A percentile compares a stretch with the other conserved stretches of the same genome.
These are phyloP conservation scores for Tetratostichococcus sp. DNA, from an alignment of 139 green algal species.

Conservation along the genomic window DNA sequence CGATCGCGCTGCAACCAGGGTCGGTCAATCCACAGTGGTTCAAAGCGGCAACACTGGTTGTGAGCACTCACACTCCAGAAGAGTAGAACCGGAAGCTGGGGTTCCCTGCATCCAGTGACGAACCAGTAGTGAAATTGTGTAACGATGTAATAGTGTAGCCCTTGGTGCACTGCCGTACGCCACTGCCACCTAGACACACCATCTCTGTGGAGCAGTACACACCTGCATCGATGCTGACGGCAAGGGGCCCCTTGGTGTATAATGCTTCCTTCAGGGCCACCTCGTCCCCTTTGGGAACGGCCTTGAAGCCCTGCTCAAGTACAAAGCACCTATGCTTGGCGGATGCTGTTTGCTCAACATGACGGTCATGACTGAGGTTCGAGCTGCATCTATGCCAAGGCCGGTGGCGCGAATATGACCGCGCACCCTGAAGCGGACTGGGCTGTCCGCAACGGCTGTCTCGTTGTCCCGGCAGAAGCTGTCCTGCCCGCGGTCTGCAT, in stretches of 20 bases:
- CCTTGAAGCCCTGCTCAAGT: constrained; percentile 41
- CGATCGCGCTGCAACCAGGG: no score
- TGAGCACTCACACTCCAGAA: constrained; percentile 3
- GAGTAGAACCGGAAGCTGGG: constrained; percentile 59
- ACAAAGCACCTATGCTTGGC: no score
- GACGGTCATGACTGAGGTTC: no score
- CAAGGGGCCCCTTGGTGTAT: constrained; percentile 26
- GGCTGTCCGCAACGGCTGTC: background rate
- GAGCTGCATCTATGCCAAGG: no score
- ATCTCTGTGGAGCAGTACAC: constrained; percentile 33
- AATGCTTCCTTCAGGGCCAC: constrained; percentile 47
- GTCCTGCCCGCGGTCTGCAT: constrained; percentile 29
- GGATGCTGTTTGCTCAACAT: no score
- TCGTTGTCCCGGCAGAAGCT: constrained; percentile 33
- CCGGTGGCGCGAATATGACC: no score
- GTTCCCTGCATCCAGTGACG: background rate
- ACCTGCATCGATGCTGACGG: constrained; percentile 49
- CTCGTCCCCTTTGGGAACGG: constrained; percentile 41
- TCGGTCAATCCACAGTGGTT: background rate
- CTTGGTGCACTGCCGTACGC: no score
- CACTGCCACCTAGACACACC: no score
- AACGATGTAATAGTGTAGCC: no score
- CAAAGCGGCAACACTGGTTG: no score
- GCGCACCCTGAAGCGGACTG: constrained; percentile 20
- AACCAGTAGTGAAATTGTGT: no score